Conservation (phyloP, 2,329 filamentous ascomycete genomes). For the Pseudopyrenochaeta lycopersici region DNA sequence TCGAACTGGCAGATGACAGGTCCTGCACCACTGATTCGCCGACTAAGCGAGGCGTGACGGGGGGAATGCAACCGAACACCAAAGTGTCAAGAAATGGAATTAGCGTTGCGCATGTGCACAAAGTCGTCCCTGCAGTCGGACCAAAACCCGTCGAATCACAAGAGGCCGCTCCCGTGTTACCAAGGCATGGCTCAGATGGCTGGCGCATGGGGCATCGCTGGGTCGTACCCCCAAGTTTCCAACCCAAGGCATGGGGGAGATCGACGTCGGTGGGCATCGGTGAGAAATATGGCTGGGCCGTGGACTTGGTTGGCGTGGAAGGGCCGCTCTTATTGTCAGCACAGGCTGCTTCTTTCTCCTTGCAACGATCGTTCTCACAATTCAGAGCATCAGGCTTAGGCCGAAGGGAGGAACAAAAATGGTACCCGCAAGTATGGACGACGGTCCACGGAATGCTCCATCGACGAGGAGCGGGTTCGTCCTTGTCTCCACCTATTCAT, state of each 20-base stretch:
- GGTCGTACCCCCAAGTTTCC: constrained; percentile 5
- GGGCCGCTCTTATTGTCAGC: background rate
- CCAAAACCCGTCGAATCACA: constrained; percentile 2
- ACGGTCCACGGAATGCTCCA: constrained; percentile 12
- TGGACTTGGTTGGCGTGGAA: background rate
- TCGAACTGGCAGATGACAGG: background rate
- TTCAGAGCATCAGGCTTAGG: background rate
- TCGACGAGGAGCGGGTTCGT: constrained; percentile 16
- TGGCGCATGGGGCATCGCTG: constrained; percentile 2
- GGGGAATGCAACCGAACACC: background rate
- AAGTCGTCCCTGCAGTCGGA: background rate
- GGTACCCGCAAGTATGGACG: constrained; percentile 3
- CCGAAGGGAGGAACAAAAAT: background rate
- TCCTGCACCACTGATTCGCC: background rate
- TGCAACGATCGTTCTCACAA: background rate
- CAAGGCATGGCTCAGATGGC: background rate
- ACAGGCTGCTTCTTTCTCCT: background rate
- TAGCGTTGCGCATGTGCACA: background rate
- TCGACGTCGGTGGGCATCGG: background rate
- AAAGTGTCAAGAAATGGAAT: background rate
- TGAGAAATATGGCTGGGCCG: background rate
- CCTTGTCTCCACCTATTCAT: constrained; percentile 29
- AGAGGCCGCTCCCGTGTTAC: background rate
- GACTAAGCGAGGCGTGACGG: background rate
- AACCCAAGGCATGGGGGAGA: background rate